Evolutionary conservation across 768 basidiomycete species (phyloP), one percentile per base, ranked within the genome.

Genomic region (Boletus sp.): DNA sequence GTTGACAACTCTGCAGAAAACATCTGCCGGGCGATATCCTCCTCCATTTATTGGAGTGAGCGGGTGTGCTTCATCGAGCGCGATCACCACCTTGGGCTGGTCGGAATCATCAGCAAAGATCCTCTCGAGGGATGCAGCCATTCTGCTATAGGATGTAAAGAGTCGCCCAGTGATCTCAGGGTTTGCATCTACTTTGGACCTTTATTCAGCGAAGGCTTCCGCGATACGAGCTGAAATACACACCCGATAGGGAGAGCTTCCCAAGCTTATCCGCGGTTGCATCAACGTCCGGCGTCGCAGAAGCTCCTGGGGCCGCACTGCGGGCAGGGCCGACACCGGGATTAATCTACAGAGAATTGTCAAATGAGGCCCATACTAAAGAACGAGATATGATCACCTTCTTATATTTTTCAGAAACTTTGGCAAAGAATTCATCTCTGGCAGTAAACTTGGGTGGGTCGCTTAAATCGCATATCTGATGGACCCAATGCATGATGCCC

Each of bases 391-490:
- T 5, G 14, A 8, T 18, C 14, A 60, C 59, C 52, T 50, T 18
- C 1, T 3, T 6, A 15, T 60, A 60, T 12, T 28, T 36, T 15
- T 28, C 28, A 2, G 1, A 12, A 1, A 51, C 5, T 32, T n/a
- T 47, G 0, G 29, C 11, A 7, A 55, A 58, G 29, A 58, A 55
- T 6, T 29, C 32, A 0, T 7, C 8, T 39, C 57, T 55, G 17
- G 28, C 49, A 6, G 15, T 2, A 28, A 18, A 30, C 14, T 15
- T 20, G 1, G 53, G 50, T 2, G 50, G n/a, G 15, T 55, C 7
- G 29, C 40, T 47, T 37, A 55, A 33, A 5, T 55, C 36, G 32
- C 59, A 60, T 57, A 59, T 60, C 4, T 46, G 24, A 28, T n/a
- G 1, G 3, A 47, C 40, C 59, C 52, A 59, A 5, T 14, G 0